Evolutionary conservation across 2,329 filamentous ascomycete species (phyloP).

Genomic region (Colletotrichum abscissum): DNA sequence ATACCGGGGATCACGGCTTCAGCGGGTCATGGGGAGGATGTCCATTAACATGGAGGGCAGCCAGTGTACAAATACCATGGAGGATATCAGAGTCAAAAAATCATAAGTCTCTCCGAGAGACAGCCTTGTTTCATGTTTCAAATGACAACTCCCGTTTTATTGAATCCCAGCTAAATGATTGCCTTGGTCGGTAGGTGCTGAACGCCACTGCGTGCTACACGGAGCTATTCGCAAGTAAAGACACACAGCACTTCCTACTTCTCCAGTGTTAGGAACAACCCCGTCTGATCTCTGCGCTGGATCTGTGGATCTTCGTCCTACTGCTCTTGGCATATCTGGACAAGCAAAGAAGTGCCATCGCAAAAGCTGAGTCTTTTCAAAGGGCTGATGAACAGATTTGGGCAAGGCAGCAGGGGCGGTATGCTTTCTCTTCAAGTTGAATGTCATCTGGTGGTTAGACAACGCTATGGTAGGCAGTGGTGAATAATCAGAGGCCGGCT

Average conservation of each 20-base stretch:
- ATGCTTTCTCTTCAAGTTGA: background rate
- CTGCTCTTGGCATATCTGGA: background rate
- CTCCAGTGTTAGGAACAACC: no score
- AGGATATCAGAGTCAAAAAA: background rate
- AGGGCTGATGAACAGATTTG: background rate
- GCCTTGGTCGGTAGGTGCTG: background rate
- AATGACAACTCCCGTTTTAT: no score
- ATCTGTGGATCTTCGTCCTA: background rate
- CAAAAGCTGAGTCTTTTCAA: background rate
- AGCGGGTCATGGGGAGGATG: background rate
- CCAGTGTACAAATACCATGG: constrained; percentile 17
- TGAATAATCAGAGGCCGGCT: background rate
- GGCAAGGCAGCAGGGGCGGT: background rate
- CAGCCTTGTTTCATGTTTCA: background rate
- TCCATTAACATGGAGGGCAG: background rate
- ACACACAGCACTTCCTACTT: background rate
- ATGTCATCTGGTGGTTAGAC: background rate
- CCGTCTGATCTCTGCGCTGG: background rate
- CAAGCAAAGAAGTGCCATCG: background rate
- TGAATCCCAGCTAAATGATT: background rate
- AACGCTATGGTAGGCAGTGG: background rate
- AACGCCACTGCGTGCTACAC: background rate
- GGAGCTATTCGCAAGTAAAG: background rate
- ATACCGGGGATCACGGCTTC: background rate
- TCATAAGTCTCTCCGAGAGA: background rate